Evolutionary conservation across 2,329 filamentous ascomycete species (phyloP).

Genomic region (Aaosphaeria pasadenensis): DNA sequence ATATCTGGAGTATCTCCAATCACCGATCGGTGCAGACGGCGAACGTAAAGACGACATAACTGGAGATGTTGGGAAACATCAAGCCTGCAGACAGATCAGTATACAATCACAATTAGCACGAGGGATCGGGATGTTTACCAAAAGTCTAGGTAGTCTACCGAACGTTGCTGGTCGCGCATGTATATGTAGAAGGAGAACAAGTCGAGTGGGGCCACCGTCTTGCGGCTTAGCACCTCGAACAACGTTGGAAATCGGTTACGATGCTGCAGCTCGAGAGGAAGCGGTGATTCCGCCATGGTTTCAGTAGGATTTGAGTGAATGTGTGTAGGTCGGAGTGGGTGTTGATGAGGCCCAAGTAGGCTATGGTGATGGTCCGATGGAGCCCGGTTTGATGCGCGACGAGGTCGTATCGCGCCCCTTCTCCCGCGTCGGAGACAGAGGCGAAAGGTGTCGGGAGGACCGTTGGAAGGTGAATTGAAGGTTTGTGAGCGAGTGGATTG

Average conservation of each 20-base stretch:
- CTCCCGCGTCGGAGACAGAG: neutral
- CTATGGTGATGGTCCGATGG: too few relatives aligned
- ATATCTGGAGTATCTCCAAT: conserved; percentile 89
- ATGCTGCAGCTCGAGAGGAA: conserved; percentile 25
- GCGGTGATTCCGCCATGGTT: conserved; percentile 22
- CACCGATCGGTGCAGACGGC: conserved; percentile 88
- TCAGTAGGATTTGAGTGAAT: neutral
- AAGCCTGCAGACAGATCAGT: conserved; percentile 63
- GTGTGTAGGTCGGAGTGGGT: neutral
- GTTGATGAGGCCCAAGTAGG: too few relatives aligned
- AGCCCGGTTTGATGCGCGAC: too few relatives aligned
- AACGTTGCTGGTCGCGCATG: conserved; percentile 97
- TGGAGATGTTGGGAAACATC: conserved; percentile 99
- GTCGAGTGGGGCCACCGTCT: conserved; percentile 93
- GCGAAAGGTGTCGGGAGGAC: conserved; percentile 1
- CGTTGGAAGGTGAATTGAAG: conserved; percentile 2
- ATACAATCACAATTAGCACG: conserved; percentile 3
- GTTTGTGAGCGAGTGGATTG: conserved; percentile 4
- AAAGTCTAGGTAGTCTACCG: conserved; percentile 97
- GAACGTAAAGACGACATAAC: conserved; percentile 93
- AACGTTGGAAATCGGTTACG: conserved; percentile 90
- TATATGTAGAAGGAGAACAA: conserved; percentile 99
- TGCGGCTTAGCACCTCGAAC: conserved; percentile 90
- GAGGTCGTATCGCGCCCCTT: too few relatives aligned
- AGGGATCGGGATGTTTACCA: conserved; percentile 60